phyloP scores from a whole-genome alignment of 305 asterid genomes.

The Nicotiana rustica region DNA sequence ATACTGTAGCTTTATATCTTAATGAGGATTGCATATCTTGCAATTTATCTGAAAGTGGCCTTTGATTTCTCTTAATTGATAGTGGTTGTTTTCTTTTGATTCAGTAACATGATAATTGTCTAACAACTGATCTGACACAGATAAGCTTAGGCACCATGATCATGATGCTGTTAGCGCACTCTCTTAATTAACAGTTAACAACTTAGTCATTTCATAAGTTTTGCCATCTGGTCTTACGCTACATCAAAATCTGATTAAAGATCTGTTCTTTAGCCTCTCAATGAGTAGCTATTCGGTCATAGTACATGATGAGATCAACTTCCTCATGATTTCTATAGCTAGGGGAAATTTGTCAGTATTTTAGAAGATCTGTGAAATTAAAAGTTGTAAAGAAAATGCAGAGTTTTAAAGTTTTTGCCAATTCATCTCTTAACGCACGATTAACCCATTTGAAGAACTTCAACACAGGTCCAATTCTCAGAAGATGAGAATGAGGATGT shows the following conservation, averaged over 20 bases:
- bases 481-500: slow-evolving; percentile 14
- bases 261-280: neutral
- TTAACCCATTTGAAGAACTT: slow-evolving; percentile 7
- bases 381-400: neutral
- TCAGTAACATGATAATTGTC: neutral
- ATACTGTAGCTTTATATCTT: neutral
- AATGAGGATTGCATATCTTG: slow-evolving; percentile 1
- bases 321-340: neutral
- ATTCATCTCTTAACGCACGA: neutral
- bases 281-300: neutral
- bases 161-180: neutral
- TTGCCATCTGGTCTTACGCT: neutral
- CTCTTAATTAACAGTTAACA: neutral
- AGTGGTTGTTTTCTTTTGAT: neutral
- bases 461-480: slow-evolving; percentile 13
- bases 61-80: neutral
- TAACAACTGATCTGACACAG: neutral
- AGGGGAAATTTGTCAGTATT: neutral
- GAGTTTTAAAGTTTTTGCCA: neutral
- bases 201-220: neutral
- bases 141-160: neutral
- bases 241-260: slow-evolving; percentile 23
- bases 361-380: neutral
- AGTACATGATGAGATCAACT: slow-evolving; percentile 17
- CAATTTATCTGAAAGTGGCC: neutral